Base-by-base conservation (phyloP, 2,329 filamentous ascomycete species). In the Beauveria varroae region DNA sequence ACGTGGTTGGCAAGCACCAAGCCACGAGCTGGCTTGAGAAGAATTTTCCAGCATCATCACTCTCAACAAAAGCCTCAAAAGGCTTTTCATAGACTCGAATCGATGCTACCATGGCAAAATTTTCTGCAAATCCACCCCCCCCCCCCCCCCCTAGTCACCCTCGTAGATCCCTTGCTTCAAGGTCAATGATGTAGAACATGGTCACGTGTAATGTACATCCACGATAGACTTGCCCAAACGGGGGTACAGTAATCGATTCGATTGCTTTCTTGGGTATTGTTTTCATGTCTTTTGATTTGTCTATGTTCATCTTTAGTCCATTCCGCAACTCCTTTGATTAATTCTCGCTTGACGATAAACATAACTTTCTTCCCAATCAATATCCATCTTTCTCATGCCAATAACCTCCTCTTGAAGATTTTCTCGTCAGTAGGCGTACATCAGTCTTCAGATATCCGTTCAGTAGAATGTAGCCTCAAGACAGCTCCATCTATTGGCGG, bases 401-500 rank as follows among this genome's bases (percentile, higher is more conserved):
- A 30, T 34, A 40, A 14, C 8, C 28, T 47, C 20, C 20, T 47
- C 5, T 24, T n/a, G 3, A 53, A 40, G 18, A 22, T 16, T 26
- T 53, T 20, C 3, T 34, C 16, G 8, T 34, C 49, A 10, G 24
- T 16, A 52, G 26, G 49, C 3, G 8, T 30, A 26, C 9, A 9
- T 50, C n/a, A 20, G 7, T 37, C 30, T 18, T 34, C 49, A 20
- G 14, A 20, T 22, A 14, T 37, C 20, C 14, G n/a, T 24, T 2
- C 22, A 8, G 28, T 24, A 47, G 4, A 26, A 16, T 30, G 18
- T 5, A 22, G 10, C 5, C 5, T 20, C 9, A 34, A 51, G 24
- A 22, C 26, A 5, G n/a, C 18, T 5, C 47, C 24, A 20, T 22
- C 37, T 70, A 72, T 63, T 71, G 68, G 60, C 79, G 72, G 65